These are phyloP conservation scores for Moesziomyces antarcticus DNA, from an alignment of 1,284 basidiomycete species.

Conservation along the genomic window DNA sequence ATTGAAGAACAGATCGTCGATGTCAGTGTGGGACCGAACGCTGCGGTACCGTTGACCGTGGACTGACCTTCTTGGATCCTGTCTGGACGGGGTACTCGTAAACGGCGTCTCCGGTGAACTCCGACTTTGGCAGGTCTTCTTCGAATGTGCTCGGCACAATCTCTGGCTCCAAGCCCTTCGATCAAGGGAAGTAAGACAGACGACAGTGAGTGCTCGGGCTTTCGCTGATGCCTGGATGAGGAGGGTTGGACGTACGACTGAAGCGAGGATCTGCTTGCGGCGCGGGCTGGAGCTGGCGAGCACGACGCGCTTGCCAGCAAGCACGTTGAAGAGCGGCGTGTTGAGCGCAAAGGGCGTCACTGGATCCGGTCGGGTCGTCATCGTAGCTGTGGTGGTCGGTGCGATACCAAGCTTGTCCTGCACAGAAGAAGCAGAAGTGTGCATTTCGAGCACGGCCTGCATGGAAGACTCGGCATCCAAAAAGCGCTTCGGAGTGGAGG, in stretches of 20 bases:
- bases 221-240: not conserved
- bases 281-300: conserved; percentile 61
- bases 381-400: not conserved
- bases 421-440: not conserved
- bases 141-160: conserved; percentile 87
- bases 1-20: not conserved
- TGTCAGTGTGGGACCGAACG: not conserved
- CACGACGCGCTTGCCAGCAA: conserved; percentile 59
- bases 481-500: not conserved
- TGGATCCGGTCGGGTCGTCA: conserved; percentile 24
- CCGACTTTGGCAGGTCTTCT: conserved; percentile 79
- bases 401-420: not conserved
- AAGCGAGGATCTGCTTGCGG: conserved; percentile 59
- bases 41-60: not conserved
- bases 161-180: conserved; percentile 84
- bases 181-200: not conserved
- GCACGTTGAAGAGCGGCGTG: conserved; percentile 59
- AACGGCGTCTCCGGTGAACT: conserved; percentile 76
- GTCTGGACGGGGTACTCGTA: conserved; percentile 95
- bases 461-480: not conserved
- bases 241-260: conserved; percentile 43
- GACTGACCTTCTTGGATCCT: conserved; percentile 78
- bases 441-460: not conserved
- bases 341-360: conserved; percentile 51
- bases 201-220: not conserved